phyloP scores from a whole-genome alignment of 2,329 filamentous ascomycete genomes.

The Cercospora janseana region DNA sequence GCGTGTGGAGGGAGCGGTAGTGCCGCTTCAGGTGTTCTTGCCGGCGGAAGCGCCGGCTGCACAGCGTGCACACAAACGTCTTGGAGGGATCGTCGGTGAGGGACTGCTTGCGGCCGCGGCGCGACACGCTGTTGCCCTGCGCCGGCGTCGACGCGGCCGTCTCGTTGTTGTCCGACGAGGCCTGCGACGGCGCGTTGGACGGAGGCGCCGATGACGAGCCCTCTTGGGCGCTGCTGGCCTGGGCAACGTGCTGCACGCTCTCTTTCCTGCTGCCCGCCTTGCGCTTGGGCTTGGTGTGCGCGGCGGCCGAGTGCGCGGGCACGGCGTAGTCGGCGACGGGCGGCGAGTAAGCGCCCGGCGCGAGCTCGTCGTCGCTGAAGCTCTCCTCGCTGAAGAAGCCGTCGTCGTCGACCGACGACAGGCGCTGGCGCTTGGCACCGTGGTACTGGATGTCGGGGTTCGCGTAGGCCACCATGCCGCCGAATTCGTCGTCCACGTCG shows the following conservation, averaged over 20 bases:
- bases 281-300: slow-evolving; percentile 31
- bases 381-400: slow-evolving; percentile 74
- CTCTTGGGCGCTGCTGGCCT: slow-evolving; percentile 42
- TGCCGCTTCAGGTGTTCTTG: slow-evolving; percentile 99
- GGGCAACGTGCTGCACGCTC: slow-evolving; percentile 46
- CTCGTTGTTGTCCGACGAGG: slow-evolving; percentile 29
- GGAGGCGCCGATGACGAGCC: slow-evolving; percentile 42
- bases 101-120: slow-evolving; percentile 96
- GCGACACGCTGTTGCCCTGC: slow-evolving; percentile 62
- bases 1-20: slow-evolving; percentile 95
- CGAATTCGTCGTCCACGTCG: slow-evolving; percentile 87
- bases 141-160: slow-evolving; percentile 34
- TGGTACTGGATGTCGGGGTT: slow-evolving; percentile 61
- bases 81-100: slow-evolving; percentile 96
- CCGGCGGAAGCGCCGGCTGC: slow-evolving; percentile 93
- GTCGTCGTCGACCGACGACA: slow-evolving; percentile 70
- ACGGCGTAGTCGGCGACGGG: slow-evolving; percentile 52
- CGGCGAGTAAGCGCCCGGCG: slow-evolving; percentile 59
- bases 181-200: slow-evolving; percentile 41
- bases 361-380: slow-evolving; percentile 70
- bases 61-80: slow-evolving; percentile 95
- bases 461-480: slow-evolving; percentile 68
- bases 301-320: slow-evolving; percentile 33
- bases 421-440: slow-evolving; percentile 68
- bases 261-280: slow-evolving; percentile 39